Evolutionary conservation across 1,284 basidiomycete species (phyloP).

Genomic region (Trichosporon coremiiforme): DNA sequence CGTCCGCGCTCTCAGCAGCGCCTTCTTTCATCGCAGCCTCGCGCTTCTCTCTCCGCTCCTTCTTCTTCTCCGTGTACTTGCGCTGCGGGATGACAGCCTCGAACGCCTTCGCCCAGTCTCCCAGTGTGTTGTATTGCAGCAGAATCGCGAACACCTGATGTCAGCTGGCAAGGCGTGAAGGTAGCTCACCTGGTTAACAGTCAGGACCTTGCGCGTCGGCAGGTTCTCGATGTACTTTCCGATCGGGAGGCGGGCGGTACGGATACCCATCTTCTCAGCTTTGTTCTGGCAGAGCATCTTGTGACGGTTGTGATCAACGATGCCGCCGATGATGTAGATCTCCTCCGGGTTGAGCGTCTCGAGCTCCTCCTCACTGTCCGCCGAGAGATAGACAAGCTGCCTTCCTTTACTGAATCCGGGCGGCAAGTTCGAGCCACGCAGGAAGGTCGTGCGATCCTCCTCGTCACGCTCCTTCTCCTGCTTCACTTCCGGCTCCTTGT

Average conservation of each 20-base stretch:
- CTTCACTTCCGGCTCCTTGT: slow-evolving; percentile 10
- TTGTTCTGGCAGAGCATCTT: slow-evolving; percentile 93
- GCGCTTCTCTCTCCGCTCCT: slow-evolving; percentile 25
- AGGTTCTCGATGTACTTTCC: slow-evolving; percentile 79
- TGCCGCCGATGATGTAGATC: slow-evolving; percentile 93
- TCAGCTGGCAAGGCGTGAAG: background rate
- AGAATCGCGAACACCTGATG: slow-evolving; percentile 80
- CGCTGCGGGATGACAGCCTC: slow-evolving; percentile 83
- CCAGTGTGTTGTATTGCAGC: slow-evolving; percentile 79
- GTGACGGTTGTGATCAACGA: slow-evolving; percentile 95
- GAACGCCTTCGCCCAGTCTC: slow-evolving; percentile 80
- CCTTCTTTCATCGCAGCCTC: slow-evolving; percentile 23
- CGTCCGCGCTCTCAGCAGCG: slow-evolving; percentile 22
- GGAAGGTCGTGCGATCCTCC: slow-evolving; percentile 32
- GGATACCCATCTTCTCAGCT: slow-evolving; percentile 71
- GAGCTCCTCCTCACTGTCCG: slow-evolving; percentile 86
- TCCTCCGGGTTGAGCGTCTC: slow-evolving; percentile 76
- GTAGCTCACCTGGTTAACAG: slow-evolving; percentile 78
- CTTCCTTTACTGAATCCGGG: slow-evolving; percentile 50
- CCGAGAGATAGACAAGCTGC: slow-evolving; percentile 86
- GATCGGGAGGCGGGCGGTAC: slow-evolving; percentile 89
- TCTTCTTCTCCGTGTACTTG: slow-evolving; percentile 64
- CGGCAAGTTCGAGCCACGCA: slow-evolving; percentile 34
- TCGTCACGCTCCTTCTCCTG: slow-evolving; percentile 15
- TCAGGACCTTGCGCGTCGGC: slow-evolving; percentile 89